Evolutionary conservation across 2,329 filamentous ascomycete species (phyloP).

Genomic region (Capronia epimyces): DNA sequence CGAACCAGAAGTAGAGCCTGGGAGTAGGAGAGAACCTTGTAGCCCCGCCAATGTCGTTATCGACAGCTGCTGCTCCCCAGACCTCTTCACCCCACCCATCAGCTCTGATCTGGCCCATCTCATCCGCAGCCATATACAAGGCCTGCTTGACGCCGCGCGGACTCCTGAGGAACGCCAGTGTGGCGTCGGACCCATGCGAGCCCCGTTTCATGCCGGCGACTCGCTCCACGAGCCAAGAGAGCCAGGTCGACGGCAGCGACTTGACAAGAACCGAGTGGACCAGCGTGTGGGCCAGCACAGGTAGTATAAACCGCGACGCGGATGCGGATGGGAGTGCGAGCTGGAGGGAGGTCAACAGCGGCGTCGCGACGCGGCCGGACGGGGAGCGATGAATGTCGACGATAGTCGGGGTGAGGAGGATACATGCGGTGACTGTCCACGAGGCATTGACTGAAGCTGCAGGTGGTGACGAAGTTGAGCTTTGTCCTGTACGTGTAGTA

Average conservation of each 20-base stretch:
- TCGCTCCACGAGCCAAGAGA: constrained; percentile 40
- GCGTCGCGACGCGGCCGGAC: constrained; percentile 58
- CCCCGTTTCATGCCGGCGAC: constrained; percentile 41
- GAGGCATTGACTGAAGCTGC: too few species aligned
- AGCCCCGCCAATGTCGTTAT: too few species aligned
- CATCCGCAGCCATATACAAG: constrained; percentile 54
- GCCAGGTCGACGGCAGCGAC: constrained; percentile 37
- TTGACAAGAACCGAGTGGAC: constrained; percentile 40
- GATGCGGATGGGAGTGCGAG: constrained; percentile 38
- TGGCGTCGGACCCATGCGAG: constrained; percentile 43
- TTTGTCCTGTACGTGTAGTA: not conserved
- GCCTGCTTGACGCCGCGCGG: constrained; percentile 49
- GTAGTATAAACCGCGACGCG: constrained; percentile 22
- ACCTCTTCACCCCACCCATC: constrained; percentile 56
- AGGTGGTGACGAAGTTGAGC: not conserved
- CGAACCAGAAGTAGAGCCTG: constrained; percentile 55
- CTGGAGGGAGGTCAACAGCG: constrained; percentile 51
- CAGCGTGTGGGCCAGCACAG: constrained; percentile 40
- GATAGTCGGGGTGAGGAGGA: constrained; percentile 70
- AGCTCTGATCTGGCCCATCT: constrained; percentile 52
- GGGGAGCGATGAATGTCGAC: constrained; percentile 62
- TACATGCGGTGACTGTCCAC: constrained; percentile 43
- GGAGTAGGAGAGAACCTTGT: too few species aligned
- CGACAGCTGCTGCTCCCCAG: constrained; percentile 48
- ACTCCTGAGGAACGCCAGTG: constrained; percentile 48